These are phyloP conservation scores for Gomphus bonarii DNA, from an alignment of 1,284 basidiomycete species.

Conservation along the genomic window DNA sequence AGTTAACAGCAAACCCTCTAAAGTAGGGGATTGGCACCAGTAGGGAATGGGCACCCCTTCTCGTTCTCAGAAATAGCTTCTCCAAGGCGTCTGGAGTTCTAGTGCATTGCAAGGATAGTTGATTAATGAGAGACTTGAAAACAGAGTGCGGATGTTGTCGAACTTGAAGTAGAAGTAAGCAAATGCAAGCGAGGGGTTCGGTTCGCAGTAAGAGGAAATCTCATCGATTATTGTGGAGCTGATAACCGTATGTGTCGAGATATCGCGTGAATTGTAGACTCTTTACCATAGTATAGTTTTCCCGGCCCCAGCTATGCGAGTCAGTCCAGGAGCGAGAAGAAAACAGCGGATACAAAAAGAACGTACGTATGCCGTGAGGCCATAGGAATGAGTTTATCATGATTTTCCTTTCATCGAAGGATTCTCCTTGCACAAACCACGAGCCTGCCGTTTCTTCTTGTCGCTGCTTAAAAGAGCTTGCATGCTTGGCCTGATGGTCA, in stretches of 20 bases:
- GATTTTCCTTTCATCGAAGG: not conserved
- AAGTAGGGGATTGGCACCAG: not conserved
- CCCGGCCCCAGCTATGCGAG: not conserved
- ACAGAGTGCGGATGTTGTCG: not conserved
- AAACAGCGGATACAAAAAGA: not conserved
- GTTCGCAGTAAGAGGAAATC: not conserved
- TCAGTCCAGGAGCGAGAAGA: not conserved
- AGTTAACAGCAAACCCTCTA: not conserved
- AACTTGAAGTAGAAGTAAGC: not conserved
- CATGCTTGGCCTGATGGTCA: not conserved
- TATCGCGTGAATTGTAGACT: too few species aligned
- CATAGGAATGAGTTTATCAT: not conserved
- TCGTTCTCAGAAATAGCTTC: not conserved
- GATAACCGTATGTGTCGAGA: too few species aligned
- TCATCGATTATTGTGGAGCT: not conserved
- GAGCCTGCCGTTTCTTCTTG: not conserved
- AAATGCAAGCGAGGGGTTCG: not conserved
- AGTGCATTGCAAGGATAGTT: not conserved
- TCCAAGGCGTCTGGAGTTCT: not conserved
- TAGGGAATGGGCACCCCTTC: too few species aligned
- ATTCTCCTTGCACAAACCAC: not conserved
- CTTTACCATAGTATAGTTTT: conserved; percentile 2
- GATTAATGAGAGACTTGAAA: not conserved
- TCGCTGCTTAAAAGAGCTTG: not conserved
- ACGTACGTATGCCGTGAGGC: not conserved